Percentiles rank a stretch among this genome's conserved stretches.
Conservation (phyloP, 371 early-diverging fungal species). For the Rhizopus stolonifer region DNA sequence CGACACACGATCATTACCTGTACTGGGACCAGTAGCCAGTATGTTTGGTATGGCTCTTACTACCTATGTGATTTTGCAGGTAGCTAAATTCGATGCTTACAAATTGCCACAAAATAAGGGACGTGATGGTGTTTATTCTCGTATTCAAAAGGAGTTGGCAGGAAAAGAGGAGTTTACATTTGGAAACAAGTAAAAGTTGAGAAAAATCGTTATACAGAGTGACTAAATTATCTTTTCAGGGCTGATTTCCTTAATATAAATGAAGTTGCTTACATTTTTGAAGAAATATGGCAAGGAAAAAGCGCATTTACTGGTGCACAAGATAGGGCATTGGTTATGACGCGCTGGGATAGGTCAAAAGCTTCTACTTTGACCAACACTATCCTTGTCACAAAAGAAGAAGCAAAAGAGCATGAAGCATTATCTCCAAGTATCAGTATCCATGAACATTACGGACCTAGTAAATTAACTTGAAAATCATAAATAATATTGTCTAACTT, state of each 20-base stretch:
- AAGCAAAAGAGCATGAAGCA: slow-evolving; percentile 66
- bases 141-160: slow-evolving; percentile 73
- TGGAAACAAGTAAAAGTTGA: slow-evolving; percentile 38
- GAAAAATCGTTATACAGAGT: background rate
- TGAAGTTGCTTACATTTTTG: slow-evolving; percentile 83
- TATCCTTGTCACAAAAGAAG: slow-evolving; percentile 78
- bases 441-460: slow-evolving; percentile 34
- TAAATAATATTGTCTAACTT: background rate
- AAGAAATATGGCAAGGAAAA: slow-evolving; percentile 87
- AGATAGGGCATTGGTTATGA: slow-evolving; percentile 70
- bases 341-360: slow-evolving; percentile 72
- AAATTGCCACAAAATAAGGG: slow-evolving; percentile 75
- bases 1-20: slow-evolving; percentile 76
- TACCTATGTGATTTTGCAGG: slow-evolving; percentile 75
- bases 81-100: slow-evolving; percentile 70
- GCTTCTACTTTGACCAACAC: slow-evolving; percentile 73
- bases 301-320: slow-evolving; percentile 71
- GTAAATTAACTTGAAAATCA: background rate
- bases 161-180: slow-evolving; percentile 60
- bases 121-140: slow-evolving; percentile 70
- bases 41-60: slow-evolving; percentile 92
- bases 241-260: slow-evolving; percentile 49
- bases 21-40: slow-evolving; percentile 85
- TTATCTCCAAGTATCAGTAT: slow-evolving; percentile 31
- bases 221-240: background rate